A percentile compares a stretch with the other conserved stretches of the same genome.
phyloP scores from a whole-genome alignment of 1,284 basidiomycete genomes.

The Mycena sp. region DNA sequence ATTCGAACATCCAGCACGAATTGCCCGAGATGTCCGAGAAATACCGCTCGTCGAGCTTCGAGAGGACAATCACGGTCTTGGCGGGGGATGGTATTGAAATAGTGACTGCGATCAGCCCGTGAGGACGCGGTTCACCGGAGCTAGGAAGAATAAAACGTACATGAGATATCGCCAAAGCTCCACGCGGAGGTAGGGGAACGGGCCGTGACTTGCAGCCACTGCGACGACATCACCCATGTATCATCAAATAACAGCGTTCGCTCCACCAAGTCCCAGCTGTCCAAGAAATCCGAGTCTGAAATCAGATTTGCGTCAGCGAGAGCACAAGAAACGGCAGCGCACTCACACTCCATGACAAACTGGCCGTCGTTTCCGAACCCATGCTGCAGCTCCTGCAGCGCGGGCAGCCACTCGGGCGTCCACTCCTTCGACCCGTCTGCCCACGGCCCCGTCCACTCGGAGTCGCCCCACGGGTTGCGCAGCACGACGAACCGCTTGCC shows the following conservation, averaged over 20 bases:
- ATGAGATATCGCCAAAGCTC: conserved; percentile 60
- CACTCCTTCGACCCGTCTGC: conserved; percentile 63
- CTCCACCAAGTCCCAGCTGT: conserved; percentile 55
- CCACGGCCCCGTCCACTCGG: conserved; percentile 63
- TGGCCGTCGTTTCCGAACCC: conserved; percentile 59
- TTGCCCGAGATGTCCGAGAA: conserved; percentile 49
- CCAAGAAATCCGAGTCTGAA: conserved; percentile 59
- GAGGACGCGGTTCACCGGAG: not conserved
- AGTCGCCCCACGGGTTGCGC: conserved; percentile 63
- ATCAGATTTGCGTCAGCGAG: not conserved
- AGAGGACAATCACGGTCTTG: conserved; percentile 55
- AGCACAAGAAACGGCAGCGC: not conserved
- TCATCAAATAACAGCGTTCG: conserved; percentile 57
- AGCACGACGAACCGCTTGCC: conserved; percentile 62
- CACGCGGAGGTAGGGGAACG: conserved; percentile 50
- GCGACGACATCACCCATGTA: conserved; percentile 59
- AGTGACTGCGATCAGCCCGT: conserved; percentile 44
- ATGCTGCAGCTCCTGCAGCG: conserved; percentile 49
- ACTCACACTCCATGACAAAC: conserved; percentile 66
- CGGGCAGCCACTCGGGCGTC: conserved; percentile 57
- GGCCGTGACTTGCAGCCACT: conserved; percentile 55
- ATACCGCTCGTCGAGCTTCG: conserved; percentile 57
- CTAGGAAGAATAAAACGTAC: conserved; percentile 40
- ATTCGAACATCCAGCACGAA: conserved; percentile 54
- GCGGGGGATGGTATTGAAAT: conserved; percentile 50